Percentiles rank a stretch among this genome's conserved stretches.
phyloP scores from a whole-genome alignment of 2,329 filamentous ascomycete genomes.

The Pseudohalonectria lignicola region DNA sequence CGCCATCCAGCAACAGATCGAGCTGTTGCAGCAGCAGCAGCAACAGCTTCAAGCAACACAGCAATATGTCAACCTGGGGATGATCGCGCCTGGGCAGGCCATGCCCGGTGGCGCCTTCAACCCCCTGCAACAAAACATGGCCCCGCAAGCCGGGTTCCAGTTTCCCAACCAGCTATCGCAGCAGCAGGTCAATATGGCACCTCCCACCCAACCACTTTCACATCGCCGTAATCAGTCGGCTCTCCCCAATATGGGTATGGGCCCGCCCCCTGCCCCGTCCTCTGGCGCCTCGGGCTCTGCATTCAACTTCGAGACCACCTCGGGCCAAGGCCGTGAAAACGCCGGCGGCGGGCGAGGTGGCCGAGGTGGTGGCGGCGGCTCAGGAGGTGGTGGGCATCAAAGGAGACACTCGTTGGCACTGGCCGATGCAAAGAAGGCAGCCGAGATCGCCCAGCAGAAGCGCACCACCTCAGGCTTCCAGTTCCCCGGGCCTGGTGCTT shows the following conservation, averaged over 20 bases:
- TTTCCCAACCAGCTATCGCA: constrained; percentile 71
- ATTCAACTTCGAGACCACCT: constrained; percentile 67
- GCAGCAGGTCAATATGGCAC: constrained; percentile 63
- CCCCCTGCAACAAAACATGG: constrained; percentile 69
- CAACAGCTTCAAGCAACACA: constrained; percentile 95
- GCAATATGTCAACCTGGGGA: constrained; percentile 95
- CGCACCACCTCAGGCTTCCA: constrained; percentile 89
- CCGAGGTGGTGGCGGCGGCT: constrained; percentile 41
- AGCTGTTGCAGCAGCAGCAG: constrained; percentile 93
- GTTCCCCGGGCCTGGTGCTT: constrained; percentile 69
- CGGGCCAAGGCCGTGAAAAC: constrained; percentile 53
- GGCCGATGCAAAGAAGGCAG: constrained; percentile 94
- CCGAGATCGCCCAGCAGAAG: constrained; percentile 93
- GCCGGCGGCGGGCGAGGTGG: constrained; percentile 60
- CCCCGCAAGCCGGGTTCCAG: constrained; percentile 75
- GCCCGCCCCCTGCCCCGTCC: constrained; percentile 79
- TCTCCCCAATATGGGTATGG: constrained; percentile 84
- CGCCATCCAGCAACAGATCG: constrained; percentile 95
- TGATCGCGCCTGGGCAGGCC: constrained; percentile 74
- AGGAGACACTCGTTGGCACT: constrained; percentile 89
- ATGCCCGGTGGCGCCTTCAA: constrained; percentile 64
- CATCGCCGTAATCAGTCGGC: constrained; percentile 98
- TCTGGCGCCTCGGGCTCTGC: constrained; percentile 71
- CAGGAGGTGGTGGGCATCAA: constrained; percentile 69
- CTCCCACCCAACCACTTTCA: constrained; percentile 66